Percentiles rank a stretch among this genome's conserved stretches.
Conservation (phyloP, 352 stramenopile species). For the Halophytophthora polymorphica region DNA sequence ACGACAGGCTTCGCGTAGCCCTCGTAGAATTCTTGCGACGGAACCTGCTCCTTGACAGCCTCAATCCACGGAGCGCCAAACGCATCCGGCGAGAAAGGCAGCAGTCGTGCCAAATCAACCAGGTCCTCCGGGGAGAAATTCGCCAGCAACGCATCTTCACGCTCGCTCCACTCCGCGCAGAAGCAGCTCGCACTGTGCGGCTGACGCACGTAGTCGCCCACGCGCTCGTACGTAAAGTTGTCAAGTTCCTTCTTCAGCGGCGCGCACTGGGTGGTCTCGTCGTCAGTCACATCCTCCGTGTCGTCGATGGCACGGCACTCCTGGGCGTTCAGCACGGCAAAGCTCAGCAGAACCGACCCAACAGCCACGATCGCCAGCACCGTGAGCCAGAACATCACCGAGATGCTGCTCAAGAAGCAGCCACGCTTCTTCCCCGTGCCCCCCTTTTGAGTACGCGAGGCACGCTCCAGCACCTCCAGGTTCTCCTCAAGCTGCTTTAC, state of each 20-base stretch:
- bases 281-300: slow-evolving; percentile 21
- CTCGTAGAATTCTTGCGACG: slow-evolving; percentile 28
- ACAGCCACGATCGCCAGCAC: slow-evolving; percentile 27
- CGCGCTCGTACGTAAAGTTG: slow-evolving; percentile 25
- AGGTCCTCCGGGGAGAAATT: slow-evolving; percentile 20
- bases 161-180: slow-evolving; percentile 40
- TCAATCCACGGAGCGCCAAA: slow-evolving; percentile 31
- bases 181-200: slow-evolving; percentile 36
- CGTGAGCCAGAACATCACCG: slow-evolving; percentile 29
- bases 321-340: slow-evolving; percentile 34
- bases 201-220: slow-evolving; percentile 25
- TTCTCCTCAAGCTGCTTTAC: slow-evolving; percentile 72
- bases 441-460: slow-evolving; percentile 5
- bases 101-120: slow-evolving; percentile 24
- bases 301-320: slow-evolving; percentile 22
- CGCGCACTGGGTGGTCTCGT: slow-evolving; percentile 16
- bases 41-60: slow-evolving; percentile 31
- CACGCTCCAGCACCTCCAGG: slow-evolving; percentile 35
- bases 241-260: slow-evolving; percentile 29
- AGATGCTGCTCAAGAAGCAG: slow-evolving; percentile 24
- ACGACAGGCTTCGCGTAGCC: slow-evolving; percentile 37
- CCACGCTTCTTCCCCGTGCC: slow-evolving; percentile 20
- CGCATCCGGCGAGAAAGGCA: slow-evolving; percentile 41
- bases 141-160: slow-evolving; percentile 28
- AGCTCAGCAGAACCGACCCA: slow-evolving; percentile 26